Percentiles rank a stretch among this genome's conserved stretches.
Evolutionary conservation across 2,329 filamentous ascomycete genomes (phyloP).

Genomic region (Coniochaeta prunicola): DNA sequence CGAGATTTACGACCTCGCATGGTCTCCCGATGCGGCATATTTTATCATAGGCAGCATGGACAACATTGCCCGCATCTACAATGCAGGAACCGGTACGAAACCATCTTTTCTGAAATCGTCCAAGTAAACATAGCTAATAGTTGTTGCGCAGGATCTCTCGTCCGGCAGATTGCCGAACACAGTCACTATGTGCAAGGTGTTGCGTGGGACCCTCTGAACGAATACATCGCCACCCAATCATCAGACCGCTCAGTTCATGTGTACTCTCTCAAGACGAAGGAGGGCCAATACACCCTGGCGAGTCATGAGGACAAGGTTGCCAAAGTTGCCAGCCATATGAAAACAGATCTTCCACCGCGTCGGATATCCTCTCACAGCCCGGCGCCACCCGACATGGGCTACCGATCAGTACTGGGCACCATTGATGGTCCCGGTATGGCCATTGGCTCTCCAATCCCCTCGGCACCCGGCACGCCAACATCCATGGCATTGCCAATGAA

Average conservation of each 20-base stretch:
- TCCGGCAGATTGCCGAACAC: slow-evolving; percentile 93
- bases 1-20: slow-evolving; percentile 96
- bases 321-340: slow-evolving; percentile 70
- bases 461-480: slow-evolving; percentile 87
- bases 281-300: slow-evolving; percentile 80
- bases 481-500: slow-evolving; percentile 92
- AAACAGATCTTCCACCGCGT: slow-evolving; percentile 86
- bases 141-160: slow-evolving; percentile 44
- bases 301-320: slow-evolving; percentile 59
- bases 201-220: slow-evolving; percentile 95
- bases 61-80: slow-evolving; percentile 95
- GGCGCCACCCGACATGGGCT: slow-evolving; percentile 74
- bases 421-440: slow-evolving; percentile 44
- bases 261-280: slow-evolving; percentile 92
- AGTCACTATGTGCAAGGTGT: slow-evolving; percentile 98
- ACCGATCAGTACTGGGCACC: slow-evolving; percentile 56
- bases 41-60: slow-evolving; percentile 99
- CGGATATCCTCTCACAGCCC: slow-evolving; percentile 89
- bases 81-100: slow-evolving; percentile 70
- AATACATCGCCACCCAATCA: slow-evolving; percentile 96
- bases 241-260: slow-evolving; percentile 97
- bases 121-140: background rate
- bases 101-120: background rate
- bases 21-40: slow-evolving; percentile 94
- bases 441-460: slow-evolving; percentile 77